phyloP scores from a whole-genome alignment of 2,329 filamentous ascomycete genomes.

The Trichoderma arundinaceum region DNA sequence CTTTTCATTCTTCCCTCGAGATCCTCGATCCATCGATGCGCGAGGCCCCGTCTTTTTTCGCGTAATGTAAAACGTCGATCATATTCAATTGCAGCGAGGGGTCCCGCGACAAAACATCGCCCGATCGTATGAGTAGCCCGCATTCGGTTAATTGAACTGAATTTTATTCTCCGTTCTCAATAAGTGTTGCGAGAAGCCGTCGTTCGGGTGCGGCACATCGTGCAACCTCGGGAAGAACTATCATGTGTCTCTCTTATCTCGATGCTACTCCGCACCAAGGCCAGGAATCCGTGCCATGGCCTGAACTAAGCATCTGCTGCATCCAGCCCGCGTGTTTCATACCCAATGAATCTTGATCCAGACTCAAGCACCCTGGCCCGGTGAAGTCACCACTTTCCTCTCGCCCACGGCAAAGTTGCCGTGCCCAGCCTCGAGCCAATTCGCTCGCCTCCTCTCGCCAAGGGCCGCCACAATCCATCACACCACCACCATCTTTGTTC shows the following conservation, averaged over 20 bases:
- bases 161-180: neutral
- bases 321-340: neutral
- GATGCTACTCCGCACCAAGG: neutral
- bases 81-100: neutral
- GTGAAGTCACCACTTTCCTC: conserved; percentile 21
- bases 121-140: neutral
- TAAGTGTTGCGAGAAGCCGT: neutral
- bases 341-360: conserved; percentile 6
- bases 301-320: neutral
- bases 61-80: conserved; percentile 11
- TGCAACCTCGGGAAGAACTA: neutral
- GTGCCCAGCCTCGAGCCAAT: too few species aligned
- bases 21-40: conserved; percentile 16
- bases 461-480: neutral
- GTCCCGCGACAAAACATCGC: neutral
- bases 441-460: neutral
- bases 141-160: neutral
- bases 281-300: neutral
- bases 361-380: neutral
- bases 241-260: neutral
- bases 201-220: neutral
- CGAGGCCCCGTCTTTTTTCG: neutral
- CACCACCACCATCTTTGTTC: neutral
- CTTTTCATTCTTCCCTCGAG: neutral
- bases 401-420: neutral